Evolutionary conservation across 345 rosid species (phyloP), one percentile per base, ranked within the genome.

Genomic region (Salix arbutifolia): DNA sequence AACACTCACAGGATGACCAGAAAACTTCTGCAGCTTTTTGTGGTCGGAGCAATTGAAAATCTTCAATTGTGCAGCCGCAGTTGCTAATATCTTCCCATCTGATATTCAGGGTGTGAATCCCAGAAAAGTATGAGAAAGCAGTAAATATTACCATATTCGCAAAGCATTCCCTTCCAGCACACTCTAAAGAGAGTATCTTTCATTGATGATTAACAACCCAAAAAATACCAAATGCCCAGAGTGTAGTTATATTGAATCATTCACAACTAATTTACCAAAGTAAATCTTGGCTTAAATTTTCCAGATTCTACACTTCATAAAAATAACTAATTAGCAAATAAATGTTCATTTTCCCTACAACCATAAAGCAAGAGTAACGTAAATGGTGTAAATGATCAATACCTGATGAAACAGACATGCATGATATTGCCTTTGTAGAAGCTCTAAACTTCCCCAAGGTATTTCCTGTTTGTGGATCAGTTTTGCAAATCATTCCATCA

Each of bases 401-500:
- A 92, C 98, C 98, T 76, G 95, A 77, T 76, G 99, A 96, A 75
- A 92, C 89, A 66, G 90, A 83, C 83, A 93, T 84, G 75, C 86
- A 89, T 16, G 97, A 91, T 84, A 96, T 90, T 33, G 90, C 90
- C 85, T 80, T 56, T 84, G 91, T 82, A 52, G 97, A 92, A 84
- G 94, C 91, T 83, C 70, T 87, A 79, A 91, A 90, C 88, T 92
- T 91, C 62, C 84, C 83, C 56, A 88, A 76, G 46, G 87, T 75
- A 76, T 89, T 94, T 83, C 98, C 97, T 73, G 88, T 64, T 11
- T 60, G 79, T 33, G 94, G 92, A 79, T 96, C 99, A 67, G 94
- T 86, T 84, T 90, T 82, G 83, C 97, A 96, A 77, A 89, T 79
- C 95, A 94, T 88, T 78, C 99, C 99, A 88, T 96, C 98, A 65